Base-by-base conservation (phyloP, 1,139 yeast species). In the Magnusiomyces paraingens region DNA sequence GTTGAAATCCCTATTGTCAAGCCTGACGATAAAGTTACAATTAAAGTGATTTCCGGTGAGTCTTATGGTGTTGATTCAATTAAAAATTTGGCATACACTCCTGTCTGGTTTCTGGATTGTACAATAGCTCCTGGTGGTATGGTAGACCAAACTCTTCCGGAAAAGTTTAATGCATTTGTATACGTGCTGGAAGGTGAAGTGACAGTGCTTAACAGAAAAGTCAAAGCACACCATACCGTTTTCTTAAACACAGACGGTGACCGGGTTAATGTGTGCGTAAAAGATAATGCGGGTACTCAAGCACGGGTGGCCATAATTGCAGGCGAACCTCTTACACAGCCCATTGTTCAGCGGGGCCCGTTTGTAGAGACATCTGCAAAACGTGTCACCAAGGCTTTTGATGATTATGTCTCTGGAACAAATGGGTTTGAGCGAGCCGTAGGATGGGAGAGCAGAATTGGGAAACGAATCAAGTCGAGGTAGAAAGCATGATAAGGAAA, bases 341-440 rank as follows among this genome's bases (percentile, higher is more conserved):
- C 82, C 17, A 78, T 86, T 53, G 87, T 87, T 42, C 96, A 90
- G 67, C 86, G 89, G 65, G 97, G 97, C 12, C 96, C 96, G 18
- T 89, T 88, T 67, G 95, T 86, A 15, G 93, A 87, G 57, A 80
- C 84, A 10, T 72, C 84, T 18, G 73, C 75, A 56, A 82, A 79
- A 51, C 79, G 80, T 61, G 83, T 88, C 58, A 77, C 79, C 61
- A 72, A 84, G 64, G 94, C 89, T 0, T 82, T 86, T 64, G 64
- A 72, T 67, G 93, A 86, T 66, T 89, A 84, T 67, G 88, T 84
- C 66, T 68, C 71, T 54, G 85, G 81, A 47, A 66, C 73, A 47
- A 86, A 86, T 66, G 95, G 95, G 0, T 89, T 89, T 65, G 94
- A 84, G 66, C 78, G 81, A 50, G 79, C 87, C 47, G 75, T 70